These are phyloP conservation scores for Alternaria postmessia DNA, from an alignment of 2,329 filamentous ascomycete species.

Conservation along the genomic window DNA sequence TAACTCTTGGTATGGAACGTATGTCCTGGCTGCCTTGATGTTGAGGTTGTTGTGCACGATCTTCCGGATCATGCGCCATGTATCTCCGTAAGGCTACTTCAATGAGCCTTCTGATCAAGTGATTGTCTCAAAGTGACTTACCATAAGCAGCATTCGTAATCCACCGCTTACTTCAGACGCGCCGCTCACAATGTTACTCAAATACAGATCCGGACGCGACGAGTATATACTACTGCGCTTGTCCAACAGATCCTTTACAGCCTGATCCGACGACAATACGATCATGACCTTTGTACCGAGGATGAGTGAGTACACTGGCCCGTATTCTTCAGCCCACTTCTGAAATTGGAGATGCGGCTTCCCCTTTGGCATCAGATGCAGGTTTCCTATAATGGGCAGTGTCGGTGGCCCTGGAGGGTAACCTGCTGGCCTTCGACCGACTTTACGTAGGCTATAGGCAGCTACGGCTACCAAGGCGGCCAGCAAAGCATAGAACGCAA, in stretches of 20 bases:
- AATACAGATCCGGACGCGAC: conserved; percentile 50
- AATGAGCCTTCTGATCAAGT: not conserved
- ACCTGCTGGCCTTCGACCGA: conserved; percentile 42
- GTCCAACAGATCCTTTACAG: conserved; percentile 62
- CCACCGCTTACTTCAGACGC: conserved; percentile 12
- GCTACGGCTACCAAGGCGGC: not conserved
- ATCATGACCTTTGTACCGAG: conserved; percentile 59
- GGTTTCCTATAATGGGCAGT: conserved; percentile 60
- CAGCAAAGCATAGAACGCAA: not conserved
- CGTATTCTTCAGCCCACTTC: conserved; percentile 63
- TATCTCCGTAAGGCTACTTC: conserved; percentile 22
- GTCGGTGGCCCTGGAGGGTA: conserved; percentile 63
- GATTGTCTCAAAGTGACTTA: not conserved
- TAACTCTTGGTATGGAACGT: conserved; percentile 62
- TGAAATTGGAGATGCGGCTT: conserved; percentile 58
- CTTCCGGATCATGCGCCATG: conserved; percentile 30
- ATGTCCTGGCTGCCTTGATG: conserved; percentile 26
- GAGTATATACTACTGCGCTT: conserved; percentile 61
- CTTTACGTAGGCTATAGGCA: conserved; percentile 15
- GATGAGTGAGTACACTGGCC: conserved; percentile 61
- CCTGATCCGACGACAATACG: conserved; percentile 56
- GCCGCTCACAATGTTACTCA: conserved; percentile 21
- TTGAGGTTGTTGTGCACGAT: conserved; percentile 32
- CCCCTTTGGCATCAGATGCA: conserved; percentile 58
- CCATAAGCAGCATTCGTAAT: conserved; percentile 24